These are phyloP conservation scores for Setaria viridis DNA, from an alignment of 202 grass and related monocot species.

Conservation along the genomic window DNA sequence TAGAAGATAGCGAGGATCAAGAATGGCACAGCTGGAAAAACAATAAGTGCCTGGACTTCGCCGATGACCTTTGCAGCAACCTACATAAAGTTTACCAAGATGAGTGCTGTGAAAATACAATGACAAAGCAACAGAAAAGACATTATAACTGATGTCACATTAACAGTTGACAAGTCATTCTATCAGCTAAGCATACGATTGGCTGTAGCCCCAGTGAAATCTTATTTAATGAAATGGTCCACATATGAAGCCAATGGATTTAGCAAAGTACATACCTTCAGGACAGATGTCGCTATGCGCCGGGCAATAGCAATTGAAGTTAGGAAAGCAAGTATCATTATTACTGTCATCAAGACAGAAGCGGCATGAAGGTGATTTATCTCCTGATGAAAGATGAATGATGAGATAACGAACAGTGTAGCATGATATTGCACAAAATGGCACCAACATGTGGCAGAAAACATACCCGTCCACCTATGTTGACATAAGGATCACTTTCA, in stretches of 20 bases:
- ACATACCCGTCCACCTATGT: conserved; percentile 79
- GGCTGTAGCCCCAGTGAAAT: background rate
- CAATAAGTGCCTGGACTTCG: conserved; percentile 88
- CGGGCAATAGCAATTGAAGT: conserved; percentile 85
- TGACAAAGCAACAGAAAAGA: background rate
- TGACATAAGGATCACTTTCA: conserved; percentile 81
- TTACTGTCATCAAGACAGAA: conserved; percentile 80
- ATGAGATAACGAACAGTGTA: conserved; percentile 44
- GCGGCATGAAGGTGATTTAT: conserved; percentile 77
- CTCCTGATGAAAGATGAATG: conserved; percentile 59
- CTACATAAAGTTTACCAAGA: conserved; percentile 50
- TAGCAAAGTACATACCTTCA: conserved; percentile 65
- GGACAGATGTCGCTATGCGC: conserved; percentile 83
- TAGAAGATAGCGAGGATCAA: conserved; percentile 81
- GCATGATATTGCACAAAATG: conserved; percentile 39
- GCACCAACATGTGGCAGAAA: conserved; percentile 31
- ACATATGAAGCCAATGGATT: conserved; percentile 20
- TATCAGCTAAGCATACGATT: background rate
- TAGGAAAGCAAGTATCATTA: conserved; percentile 87
- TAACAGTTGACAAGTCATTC: background rate
- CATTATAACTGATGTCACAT: background rate
- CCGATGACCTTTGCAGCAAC: conserved; percentile 94
- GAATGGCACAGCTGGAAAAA: conserved; percentile 78
- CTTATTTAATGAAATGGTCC: background rate
- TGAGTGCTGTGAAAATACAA: conserved; percentile 42